These are phyloP conservation scores for Metschnikowia gelsemii DNA, from an alignment of 805 yeast species.

Conservation along the genomic window DNA sequence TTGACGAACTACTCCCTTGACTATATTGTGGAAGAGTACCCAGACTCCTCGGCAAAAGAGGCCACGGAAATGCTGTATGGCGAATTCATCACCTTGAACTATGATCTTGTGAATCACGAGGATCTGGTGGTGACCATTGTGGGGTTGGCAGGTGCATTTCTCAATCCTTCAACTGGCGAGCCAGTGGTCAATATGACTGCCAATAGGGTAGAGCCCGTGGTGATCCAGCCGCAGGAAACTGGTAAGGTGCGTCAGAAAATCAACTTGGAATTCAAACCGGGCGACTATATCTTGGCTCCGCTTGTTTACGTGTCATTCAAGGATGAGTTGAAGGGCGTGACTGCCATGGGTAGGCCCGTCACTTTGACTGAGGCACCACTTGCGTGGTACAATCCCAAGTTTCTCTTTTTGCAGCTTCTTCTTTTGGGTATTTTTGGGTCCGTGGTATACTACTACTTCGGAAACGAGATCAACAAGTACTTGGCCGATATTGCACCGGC, in stretches of 20 bases:
- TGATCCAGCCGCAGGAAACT: slow-evolving; percentile 49
- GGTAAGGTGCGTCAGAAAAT: slow-evolving; percentile 57
- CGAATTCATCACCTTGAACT: slow-evolving; percentile 51
- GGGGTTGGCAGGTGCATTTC: slow-evolving; percentile 69
- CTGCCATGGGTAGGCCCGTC: slow-evolving; percentile 57
- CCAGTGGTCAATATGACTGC: slow-evolving; percentile 61
- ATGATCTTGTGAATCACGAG: slow-evolving; percentile 56
- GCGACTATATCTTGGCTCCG: slow-evolving; percentile 59
- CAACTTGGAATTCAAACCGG: slow-evolving; percentile 56
- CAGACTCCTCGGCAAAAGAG: slow-evolving; percentile 37
- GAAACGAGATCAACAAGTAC: slow-evolving; percentile 46
- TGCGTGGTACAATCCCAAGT: slow-evolving; percentile 70
- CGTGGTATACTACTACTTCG: slow-evolving; percentile 46
- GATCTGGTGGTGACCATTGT: slow-evolving; percentile 48
- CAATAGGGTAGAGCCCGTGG: slow-evolving; percentile 60
- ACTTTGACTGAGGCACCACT: slow-evolving; percentile 62
- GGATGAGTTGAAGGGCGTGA: slow-evolving; percentile 52
- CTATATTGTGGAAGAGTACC: slow-evolving; percentile 49
- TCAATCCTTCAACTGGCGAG: slow-evolving; percentile 53
- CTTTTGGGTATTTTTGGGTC: slow-evolving; percentile 30
- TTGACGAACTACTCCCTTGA: slow-evolving; percentile 43
- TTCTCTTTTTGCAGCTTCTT: slow-evolving; percentile 59
- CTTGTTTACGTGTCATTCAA: slow-evolving; percentile 52
- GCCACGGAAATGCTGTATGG: slow-evolving; percentile 48
- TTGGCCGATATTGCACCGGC: slow-evolving; percentile 39